Evolutionary conservation across 352 stramenopile genomes (phyloP), one percentile per base, ranked within the genome.

Genomic region (Pythium utonaiense): DNA sequence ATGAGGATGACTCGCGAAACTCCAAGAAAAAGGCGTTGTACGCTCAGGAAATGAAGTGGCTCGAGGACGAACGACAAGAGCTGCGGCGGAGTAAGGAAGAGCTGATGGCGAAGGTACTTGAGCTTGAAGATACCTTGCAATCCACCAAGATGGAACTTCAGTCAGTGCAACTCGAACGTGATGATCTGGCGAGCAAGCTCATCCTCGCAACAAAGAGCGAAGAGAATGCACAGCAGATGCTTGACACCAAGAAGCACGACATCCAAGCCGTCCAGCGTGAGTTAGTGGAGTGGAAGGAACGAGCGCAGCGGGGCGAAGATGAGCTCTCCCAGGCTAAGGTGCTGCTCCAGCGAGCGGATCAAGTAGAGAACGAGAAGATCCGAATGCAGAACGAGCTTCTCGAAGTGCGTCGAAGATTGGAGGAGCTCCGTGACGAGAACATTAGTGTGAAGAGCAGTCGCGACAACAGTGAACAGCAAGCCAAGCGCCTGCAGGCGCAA

Each of bases 381-480:
- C 69, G 77, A 14, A 62, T 85, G 13, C 77, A 89, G 45, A 88
- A 86, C 36, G 79, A 89, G 31, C 67, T 72, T 3, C 60, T 89
- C 30, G 72, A 71, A 13, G 51, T 89, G 14, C 74, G 81, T 33
- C 67, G 81, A 13, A 75, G 78, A 2, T 61, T 88, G 10, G 80
- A 92, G 65, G 80, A 89, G 48, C 64, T 92, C 5, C 77, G 79
- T 1, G 82, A 92, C 25, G 64, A 84, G 40, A 89, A 88, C 22
- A 71, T 71, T 8, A 79, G 70, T 17, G 55, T 92, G 30, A 85
- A 79, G 54, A 74, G 74, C 40, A 75, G 75, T 12, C 60, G 75
- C 1, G 83, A 92, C 30, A 78, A 73, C 31, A 69, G 69, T 12
- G 69, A 83, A 12, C 44, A 70, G 27, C 59, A 86, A 31, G 42